Percentiles rank a stretch among this genome's conserved stretches.
Conservation (phyloP, 805 yeast species). For the Candida maris region DNA sequence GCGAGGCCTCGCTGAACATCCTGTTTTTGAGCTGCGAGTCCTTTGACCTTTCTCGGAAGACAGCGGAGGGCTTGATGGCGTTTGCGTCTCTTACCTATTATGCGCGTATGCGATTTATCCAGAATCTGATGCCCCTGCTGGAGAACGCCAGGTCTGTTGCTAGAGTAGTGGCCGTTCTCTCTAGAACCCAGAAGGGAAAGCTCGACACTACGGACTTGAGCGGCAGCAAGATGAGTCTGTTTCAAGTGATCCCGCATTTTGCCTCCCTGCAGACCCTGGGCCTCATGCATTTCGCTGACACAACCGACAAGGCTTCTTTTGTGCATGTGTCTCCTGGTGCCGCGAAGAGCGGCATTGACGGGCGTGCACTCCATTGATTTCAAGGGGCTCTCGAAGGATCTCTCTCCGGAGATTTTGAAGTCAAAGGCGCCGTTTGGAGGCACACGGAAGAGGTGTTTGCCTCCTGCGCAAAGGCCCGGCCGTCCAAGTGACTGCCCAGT, state of each 20-base stretch:
- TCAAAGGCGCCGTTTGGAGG: background rate
- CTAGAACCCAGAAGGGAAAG: background rate
- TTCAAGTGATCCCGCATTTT: background rate
- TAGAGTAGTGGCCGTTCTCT: background rate
- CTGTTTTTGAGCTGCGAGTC: background rate
- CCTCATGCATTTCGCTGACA: background rate
- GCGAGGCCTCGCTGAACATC: background rate
- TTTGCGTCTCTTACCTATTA: background rate
- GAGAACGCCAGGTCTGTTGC: background rate
- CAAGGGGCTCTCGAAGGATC: background rate
- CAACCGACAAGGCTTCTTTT: background rate
- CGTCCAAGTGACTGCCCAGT: no score
- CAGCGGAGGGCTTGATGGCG: background rate
- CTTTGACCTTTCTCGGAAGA: background rate
- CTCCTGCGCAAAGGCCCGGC: no score
- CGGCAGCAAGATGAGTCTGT: background rate
- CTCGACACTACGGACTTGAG: background rate
- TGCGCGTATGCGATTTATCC: background rate
- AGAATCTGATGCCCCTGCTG: background rate
- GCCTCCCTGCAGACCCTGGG: background rate
- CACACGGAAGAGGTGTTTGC: background rate
- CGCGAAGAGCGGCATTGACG: background rate
- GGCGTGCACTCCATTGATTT: background rate
- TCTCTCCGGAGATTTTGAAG: background rate
- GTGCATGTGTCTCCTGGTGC: background rate